phyloP scores from a whole-genome alignment of 1,284 basidiomycete genomes.

The Sphaerobolus stellatus region DNA sequence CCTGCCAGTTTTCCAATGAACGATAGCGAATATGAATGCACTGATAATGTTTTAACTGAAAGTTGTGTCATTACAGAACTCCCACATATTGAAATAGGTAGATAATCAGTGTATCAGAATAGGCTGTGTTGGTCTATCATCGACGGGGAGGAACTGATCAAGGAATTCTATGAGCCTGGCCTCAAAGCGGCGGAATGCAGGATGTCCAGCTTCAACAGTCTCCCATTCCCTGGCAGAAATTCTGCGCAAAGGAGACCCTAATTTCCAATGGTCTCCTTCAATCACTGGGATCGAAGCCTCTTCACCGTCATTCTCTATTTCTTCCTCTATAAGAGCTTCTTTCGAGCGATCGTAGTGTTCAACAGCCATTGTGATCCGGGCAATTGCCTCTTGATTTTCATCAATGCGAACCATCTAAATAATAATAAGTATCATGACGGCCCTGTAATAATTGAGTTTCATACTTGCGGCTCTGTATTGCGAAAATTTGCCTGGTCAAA shows the following conservation, averaged over 20 bases:
- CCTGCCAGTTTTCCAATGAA: constrained; percentile 26
- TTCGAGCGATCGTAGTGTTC: background rate
- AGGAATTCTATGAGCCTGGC: background rate
- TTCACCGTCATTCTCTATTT: background rate
- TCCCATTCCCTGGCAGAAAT: background rate
- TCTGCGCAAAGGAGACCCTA: background rate
- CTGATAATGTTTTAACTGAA: constrained; percentile 23
- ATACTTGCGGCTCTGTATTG: no score
- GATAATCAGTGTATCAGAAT: no score
- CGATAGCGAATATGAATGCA: constrained; percentile 24
- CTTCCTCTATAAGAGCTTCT: background rate
- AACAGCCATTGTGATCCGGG: background rate
- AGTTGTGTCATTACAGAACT: no score
- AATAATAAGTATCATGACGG: no score
- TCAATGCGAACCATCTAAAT: background rate
- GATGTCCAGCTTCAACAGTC: background rate
- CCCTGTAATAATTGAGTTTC: no score
- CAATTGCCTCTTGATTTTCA: background rate
- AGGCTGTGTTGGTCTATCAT: background rate
- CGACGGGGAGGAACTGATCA: background rate
- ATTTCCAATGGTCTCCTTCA: background rate
- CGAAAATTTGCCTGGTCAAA: no score
- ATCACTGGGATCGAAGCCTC: background rate
- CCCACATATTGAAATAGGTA: no score
- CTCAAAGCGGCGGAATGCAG: background rate